Conservation (phyloP, 1,284 basidiomycete genomes). For the Entoloma clypeatum region DNA sequence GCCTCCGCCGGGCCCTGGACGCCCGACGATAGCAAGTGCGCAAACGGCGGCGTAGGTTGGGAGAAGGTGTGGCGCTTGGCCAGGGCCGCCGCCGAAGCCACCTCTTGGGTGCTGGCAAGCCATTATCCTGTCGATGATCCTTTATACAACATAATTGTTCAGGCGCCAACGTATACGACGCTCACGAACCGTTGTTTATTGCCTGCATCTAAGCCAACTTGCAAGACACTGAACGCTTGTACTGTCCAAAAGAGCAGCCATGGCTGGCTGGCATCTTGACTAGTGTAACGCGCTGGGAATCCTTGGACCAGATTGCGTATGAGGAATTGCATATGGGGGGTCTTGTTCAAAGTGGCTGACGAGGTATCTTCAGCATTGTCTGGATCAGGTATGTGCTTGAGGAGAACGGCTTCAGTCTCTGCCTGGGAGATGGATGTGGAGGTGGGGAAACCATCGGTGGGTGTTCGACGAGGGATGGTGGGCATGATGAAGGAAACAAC, state of each 20-base stretch:
- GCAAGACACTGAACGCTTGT: slow-evolving; percentile 75
- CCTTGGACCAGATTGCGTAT: slow-evolving; percentile 69
- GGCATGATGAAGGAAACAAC: slow-evolving; percentile 5
- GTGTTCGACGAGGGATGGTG: slow-evolving; percentile 25
- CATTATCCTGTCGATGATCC: slow-evolving; percentile 76
- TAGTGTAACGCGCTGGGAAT: slow-evolving; percentile 72
- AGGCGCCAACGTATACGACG: slow-evolving; percentile 1
- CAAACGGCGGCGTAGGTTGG: slow-evolving; percentile 90
- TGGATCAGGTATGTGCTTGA: slow-evolving; percentile 38
- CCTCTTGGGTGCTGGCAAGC: slow-evolving; percentile 78
- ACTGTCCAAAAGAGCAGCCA: slow-evolving; percentile 93
- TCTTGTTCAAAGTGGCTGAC: slow-evolving; percentile 44
- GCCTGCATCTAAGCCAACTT: slow-evolving; percentile 71
- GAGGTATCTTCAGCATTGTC: slow-evolving; percentile 22
- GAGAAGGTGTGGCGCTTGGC: slow-evolving; percentile 85
- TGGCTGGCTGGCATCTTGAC: slow-evolving; percentile 87
- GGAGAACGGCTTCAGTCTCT: slow-evolving; percentile 65
- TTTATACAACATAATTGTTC: slow-evolving; percentile 23
- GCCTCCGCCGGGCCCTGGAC: slow-evolving; percentile 68
- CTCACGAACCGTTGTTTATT: slow-evolving; percentile 67
- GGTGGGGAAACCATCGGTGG: slow-evolving; percentile 59
- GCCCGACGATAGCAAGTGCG: slow-evolving; percentile 79
- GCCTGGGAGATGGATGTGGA: slow-evolving; percentile 61
- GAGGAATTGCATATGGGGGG: slow-evolving; percentile 66
- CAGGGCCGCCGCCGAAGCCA: slow-evolving; percentile 90